Base-by-base conservation (phyloP, 495 filamentous ascomycete genomes). In the Stereocaulon alpinum region DNA sequence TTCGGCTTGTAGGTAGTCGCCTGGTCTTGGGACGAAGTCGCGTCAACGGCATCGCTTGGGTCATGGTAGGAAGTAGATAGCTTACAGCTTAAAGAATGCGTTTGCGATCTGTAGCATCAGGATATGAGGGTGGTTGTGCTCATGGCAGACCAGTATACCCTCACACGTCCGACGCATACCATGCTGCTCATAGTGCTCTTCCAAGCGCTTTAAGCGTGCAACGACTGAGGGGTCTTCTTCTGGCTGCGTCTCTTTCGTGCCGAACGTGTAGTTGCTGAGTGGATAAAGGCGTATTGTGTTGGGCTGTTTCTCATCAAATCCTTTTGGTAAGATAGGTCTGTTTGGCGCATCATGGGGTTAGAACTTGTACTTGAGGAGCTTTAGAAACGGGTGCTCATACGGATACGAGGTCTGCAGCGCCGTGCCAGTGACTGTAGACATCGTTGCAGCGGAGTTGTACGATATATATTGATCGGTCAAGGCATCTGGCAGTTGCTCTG, bases 61-160 rank as follows among this genome's bases (percentile, higher is more conserved):
- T 6, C 5, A 12, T 10, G 12, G 7, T 10, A 12, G 1, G 6
- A 12, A 10, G 34, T 9, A 1, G 34, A 9, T 12, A 37, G 64
- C 78, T 14, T 76, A 88, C 73, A 97, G 80, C 75, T 98, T 98
- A 77, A 97, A 97, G 72, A 98, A 98, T 5, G 93, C 92, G 74
- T 98, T 98, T 24, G 93, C 93, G 62, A 98, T 98, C 77, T 97
- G 93, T 63, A 97, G 78, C 94, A 96, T 97, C 67, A 96, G 73
- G 55, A 97, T 93, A 69, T 97, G 93, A 1, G 93, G 93, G 70
- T 96, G 93, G 71, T 96, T 96, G 76, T 97, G 92, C 71, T 98
- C 93, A 69, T 98, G 93, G 73, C 93, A 98, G 61, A 98, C 89
- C 12, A 98, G 80, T 58, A 98, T 84, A 58, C 93, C 93, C 74